Percentiles rank a stretch among this genome's conserved stretches.
Evolutionary conservation across 129 eudicot genomes (phyloP).

Genomic region (Chrysanthemum lavandulifolium): DNA sequence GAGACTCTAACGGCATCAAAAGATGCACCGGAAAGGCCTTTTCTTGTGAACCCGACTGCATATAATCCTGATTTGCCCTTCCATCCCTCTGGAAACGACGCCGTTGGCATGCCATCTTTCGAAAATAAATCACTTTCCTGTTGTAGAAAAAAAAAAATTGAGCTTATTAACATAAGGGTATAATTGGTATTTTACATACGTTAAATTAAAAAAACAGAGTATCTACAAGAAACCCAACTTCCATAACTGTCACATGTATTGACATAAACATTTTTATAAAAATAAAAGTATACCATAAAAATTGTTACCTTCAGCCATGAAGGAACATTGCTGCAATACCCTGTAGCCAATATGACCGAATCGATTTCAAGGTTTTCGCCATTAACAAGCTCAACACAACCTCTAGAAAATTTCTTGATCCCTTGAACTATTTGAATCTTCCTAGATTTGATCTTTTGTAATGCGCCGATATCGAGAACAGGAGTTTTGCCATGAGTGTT

Average conservation of each 20-base stretch:
- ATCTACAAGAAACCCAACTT: conserved; percentile 53
- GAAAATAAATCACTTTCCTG: conserved; percentile 86
- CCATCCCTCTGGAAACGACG: conserved; percentile 81
- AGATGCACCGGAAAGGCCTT: conserved; percentile 87
- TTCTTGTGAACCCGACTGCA: conserved; percentile 88
- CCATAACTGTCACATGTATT: conserved; percentile 72
- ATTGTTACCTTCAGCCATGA: conserved; percentile 85
- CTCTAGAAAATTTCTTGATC: conserved; percentile 64
- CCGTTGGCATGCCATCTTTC: conserved; percentile 58
- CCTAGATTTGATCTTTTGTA: conserved; percentile 61
- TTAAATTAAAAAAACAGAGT: conserved; percentile 19
- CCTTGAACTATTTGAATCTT: conserved; percentile 71
- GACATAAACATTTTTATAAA: background rate
- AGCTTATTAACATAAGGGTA: conserved; percentile 13
- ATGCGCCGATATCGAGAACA: conserved; percentile 73
- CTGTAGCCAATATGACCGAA: conserved; percentile 85
- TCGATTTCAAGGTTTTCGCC: conserved; percentile 63
- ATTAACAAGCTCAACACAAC: conserved; percentile 60
- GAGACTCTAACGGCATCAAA: conserved; percentile 77
- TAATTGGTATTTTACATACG: conserved; percentile 10
- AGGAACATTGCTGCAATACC: conserved; percentile 94
- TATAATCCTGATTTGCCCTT: conserved; percentile 87
- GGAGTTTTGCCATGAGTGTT: conserved; percentile 74
- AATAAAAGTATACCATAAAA: background rate
- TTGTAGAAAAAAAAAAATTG: background rate